Evolutionary conservation across 306 rosid species (phyloP).

Genomic region (Fragaria nilgerrensis): DNA sequence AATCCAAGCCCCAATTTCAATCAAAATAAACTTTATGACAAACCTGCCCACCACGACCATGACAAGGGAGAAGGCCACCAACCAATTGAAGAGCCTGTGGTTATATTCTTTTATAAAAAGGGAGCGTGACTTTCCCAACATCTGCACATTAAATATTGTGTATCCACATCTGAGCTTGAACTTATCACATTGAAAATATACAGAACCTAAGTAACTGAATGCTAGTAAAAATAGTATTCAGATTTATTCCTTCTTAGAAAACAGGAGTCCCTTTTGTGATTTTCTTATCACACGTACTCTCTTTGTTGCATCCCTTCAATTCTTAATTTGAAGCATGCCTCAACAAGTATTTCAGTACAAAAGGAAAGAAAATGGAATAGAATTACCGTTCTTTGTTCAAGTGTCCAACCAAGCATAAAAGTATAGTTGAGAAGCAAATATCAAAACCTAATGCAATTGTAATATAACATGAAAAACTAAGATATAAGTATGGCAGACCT

Average conservation of each 20-base stretch:
- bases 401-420: constrained; percentile 6
- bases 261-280: neutral
- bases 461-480: neutral
- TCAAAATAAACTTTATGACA: constrained; percentile 65
- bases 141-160: constrained; percentile 48
- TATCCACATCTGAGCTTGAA: constrained; percentile 8
- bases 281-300: neutral
- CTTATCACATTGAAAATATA: neutral
- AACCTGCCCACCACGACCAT: constrained; percentile 94
- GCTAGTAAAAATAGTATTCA: neutral
- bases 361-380: neutral
- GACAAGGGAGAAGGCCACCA: constrained; percentile 88
- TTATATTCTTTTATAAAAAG: constrained; percentile 89
- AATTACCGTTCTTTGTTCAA: neutral
- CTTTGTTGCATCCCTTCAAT: neutral
- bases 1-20: constrained; percentile 89
- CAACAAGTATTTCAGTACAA: neutral
- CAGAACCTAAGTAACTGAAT: neutral
- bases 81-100: constrained; percentile 90
- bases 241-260: neutral
- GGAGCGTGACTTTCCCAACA: constrained; percentile 77
- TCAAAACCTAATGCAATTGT: neutral
- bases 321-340: neutral
- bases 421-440: constrained; percentile 4
- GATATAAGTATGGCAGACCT: constrained; percentile 44